Evolutionary conservation across 371 early-diverging fungal species (phyloP).

Genomic region (Apophysomyces elegans): DNA sequence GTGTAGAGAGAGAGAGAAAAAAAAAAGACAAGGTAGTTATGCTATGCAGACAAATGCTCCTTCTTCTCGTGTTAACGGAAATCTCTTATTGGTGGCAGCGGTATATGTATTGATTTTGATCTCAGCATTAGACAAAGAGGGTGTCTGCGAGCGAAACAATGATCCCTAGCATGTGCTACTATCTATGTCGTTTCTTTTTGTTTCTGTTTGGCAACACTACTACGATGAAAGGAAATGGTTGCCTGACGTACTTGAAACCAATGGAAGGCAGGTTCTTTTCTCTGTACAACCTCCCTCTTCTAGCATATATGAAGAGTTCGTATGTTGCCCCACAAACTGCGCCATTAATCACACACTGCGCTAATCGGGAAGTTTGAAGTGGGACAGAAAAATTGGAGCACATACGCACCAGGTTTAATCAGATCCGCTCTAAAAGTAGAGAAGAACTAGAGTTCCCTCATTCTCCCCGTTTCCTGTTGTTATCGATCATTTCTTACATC

Average conservation of each 20-base stretch:
- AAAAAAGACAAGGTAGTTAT: too few relatives aligned
- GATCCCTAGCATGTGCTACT: constrained; percentile 1
- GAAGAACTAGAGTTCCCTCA: too few relatives aligned
- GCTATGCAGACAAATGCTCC: too few relatives aligned
- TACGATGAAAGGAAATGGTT: too few relatives aligned
- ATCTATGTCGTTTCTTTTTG: neutral
- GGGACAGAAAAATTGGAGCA: neutral
- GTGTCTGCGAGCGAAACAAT: neutral
- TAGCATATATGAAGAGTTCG: neutral
- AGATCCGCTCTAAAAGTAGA: neutral
- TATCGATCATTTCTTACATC: constrained; percentile 6
- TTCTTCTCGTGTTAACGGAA: too few relatives aligned
- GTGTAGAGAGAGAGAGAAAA: too few relatives aligned
- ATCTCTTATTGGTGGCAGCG: too few relatives aligned
- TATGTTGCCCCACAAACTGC: neutral
- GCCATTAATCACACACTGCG: neutral
- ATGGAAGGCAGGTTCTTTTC: neutral
- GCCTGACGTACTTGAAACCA: too few relatives aligned
- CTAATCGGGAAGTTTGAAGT: neutral
- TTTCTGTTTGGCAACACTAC: neutral
- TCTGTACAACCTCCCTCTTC: neutral
- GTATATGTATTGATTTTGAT: too few relatives aligned
- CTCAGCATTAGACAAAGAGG: too few relatives aligned
- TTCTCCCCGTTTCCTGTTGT: neutral
- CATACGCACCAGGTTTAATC: too few relatives aligned